A percentile compares a stretch with the other conserved stretches of the same genome.
Evolutionary conservation across 441 rosid species (phyloP).

Genomic region (Pelargonium australe): DNA sequence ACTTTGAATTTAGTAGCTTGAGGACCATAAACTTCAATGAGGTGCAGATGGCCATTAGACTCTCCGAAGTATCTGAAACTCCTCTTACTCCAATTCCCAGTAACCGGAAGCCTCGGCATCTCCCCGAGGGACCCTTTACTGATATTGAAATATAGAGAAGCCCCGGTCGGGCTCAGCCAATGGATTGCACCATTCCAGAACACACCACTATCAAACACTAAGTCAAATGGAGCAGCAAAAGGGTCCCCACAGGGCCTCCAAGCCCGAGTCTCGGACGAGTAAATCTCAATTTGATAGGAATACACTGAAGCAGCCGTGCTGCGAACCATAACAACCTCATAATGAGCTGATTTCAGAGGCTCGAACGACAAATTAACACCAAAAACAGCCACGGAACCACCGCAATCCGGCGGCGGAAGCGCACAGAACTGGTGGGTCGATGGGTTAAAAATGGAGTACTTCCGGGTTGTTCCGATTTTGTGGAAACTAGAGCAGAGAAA

Average conservation of each 20-base stretch:
- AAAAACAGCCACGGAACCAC: not conserved
- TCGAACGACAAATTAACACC: constrained; percentile 25
- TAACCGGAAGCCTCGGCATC: constrained; percentile 19
- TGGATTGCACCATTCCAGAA: constrained; percentile 29
- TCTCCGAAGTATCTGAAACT: constrained; percentile 20
- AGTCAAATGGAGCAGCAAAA: constrained; percentile 21
- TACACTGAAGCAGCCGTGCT: constrained; percentile 13
- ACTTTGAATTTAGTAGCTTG: constrained; percentile 16
- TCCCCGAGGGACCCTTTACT: constrained; percentile 5
- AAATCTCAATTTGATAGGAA: constrained; percentile 20
- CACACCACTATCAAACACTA: constrained; percentile 24
- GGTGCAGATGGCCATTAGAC: constrained; percentile 19
- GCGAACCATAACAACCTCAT: constrained; percentile 24
- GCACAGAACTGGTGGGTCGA: constrained; percentile 18
- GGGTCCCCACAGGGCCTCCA: constrained; percentile 26
- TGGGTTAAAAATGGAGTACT: constrained; percentile 30
- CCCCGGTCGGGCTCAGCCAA: constrained; percentile 24
- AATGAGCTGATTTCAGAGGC: constrained; percentile 24
- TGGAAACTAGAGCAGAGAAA: constrained; percentile 26
- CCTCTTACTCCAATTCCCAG: not conserved
- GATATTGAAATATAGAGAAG: constrained; percentile 23
- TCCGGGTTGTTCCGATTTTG: constrained; percentile 18
- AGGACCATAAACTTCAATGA: constrained; percentile 21
- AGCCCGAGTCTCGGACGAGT: constrained; percentile 15
- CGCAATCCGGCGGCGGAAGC: constrained; percentile 15